phyloP scores from a whole-genome alignment of 495 filamentous ascomycete species.

The Penicillium coffeae region DNA sequence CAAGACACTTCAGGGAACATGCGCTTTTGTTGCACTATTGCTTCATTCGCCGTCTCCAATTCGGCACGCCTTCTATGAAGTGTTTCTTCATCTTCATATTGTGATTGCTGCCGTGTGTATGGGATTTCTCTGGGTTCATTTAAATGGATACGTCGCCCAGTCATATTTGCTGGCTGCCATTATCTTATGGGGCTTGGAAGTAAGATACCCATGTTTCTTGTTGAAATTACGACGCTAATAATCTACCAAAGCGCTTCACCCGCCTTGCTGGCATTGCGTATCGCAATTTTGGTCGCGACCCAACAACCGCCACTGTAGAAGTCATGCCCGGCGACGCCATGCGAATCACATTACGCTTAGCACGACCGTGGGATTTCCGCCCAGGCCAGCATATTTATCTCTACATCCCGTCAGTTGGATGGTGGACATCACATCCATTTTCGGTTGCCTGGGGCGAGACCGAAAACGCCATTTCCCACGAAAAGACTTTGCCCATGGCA shows the following conservation, averaged over 20 bases:
- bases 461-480: conserved; percentile 31
- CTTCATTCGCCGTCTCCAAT: conserved; percentile 68
- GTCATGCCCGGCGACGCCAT: conserved; percentile 76
- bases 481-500: conserved; percentile 41
- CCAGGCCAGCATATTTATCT: conserved; percentile 89
- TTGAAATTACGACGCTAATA: not conserved
- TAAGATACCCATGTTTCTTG: conserved; percentile 9
- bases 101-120: conserved; percentile 59
- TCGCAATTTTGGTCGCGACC: conserved; percentile 61
- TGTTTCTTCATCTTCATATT: conserved; percentile 82
- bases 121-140: conserved; percentile 68
- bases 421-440: conserved; percentile 90
- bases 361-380: conserved; percentile 68
- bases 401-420: conserved; percentile 69
- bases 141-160: conserved; percentile 59
- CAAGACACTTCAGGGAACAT: conserved; percentile 28
- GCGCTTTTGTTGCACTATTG: conserved; percentile 54
- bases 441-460: conserved; percentile 80
- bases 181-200: conserved; percentile 71
- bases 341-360: conserved; percentile 75
- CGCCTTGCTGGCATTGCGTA: conserved; percentile 67
- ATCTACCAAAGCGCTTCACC: conserved; percentile 43
- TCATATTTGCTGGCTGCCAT: conserved; percentile 65
- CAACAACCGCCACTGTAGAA: conserved; percentile 70
- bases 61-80: conserved; percentile 94